Conservation (phyloP, 768 basidiomycete genomes). For the Rhodocollybia butyracea region DNA sequence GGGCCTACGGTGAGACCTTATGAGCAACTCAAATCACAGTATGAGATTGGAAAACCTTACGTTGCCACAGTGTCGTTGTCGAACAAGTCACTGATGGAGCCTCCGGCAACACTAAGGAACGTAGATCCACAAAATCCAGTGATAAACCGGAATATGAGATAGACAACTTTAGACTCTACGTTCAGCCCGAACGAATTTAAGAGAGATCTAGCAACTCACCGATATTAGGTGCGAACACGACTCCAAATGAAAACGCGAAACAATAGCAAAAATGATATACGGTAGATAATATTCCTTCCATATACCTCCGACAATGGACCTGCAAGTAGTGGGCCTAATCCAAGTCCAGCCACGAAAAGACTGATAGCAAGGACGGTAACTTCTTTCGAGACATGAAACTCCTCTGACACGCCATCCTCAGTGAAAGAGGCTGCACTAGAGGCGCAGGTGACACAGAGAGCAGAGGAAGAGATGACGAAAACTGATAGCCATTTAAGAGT, state of each 20-base stretch:
- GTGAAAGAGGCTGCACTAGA: constrained; percentile 63
- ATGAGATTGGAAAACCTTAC: constrained; percentile 30
- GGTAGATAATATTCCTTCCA: constrained; percentile 64
- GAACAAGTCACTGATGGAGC: constrained; percentile 55
- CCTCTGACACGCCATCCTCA: constrained; percentile 51
- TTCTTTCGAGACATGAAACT: constrained; percentile 43
- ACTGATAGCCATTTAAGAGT: constrained; percentile 48
- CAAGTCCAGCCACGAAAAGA: constrained; percentile 56
- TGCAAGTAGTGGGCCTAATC: constrained; percentile 51
- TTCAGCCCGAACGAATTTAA: not conserved
- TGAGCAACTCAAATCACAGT: not conserved
- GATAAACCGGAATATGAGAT: constrained; percentile 55
- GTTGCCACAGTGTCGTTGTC: constrained; percentile 53
- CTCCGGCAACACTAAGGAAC: constrained; percentile 55
- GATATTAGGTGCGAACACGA: constrained; percentile 69
- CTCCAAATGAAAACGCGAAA: constrained; percentile 65
- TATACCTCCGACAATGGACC: constrained; percentile 58
- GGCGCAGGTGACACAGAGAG: constrained; percentile 50
- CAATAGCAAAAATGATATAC: constrained; percentile 55
- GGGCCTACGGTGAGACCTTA: constrained; percentile 15
- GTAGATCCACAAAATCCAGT: constrained; percentile 57
- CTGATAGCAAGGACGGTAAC: constrained; percentile 54
- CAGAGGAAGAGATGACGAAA: constrained; percentile 40
- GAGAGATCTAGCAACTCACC: constrained; percentile 34
- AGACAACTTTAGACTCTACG: constrained; percentile 40